phyloP scores from a whole-genome alignment of 2,329 filamentous ascomycete species.

The Incumbomyces lentus region DNA sequence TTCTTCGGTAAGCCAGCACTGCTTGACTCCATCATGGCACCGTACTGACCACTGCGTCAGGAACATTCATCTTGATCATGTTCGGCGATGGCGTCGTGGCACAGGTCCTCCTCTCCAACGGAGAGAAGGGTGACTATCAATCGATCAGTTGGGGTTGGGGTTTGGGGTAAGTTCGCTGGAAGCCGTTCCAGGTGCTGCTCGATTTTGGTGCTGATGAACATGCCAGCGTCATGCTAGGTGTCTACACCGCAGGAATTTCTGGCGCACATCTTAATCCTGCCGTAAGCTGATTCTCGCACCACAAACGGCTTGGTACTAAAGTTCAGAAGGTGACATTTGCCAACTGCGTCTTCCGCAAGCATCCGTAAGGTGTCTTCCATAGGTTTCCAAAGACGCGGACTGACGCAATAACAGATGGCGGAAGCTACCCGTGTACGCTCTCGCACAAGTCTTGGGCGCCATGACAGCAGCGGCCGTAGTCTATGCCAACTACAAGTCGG shows the following conservation, averaged over 20 bases:
- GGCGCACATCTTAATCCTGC: conserved; percentile 42
- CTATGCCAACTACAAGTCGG: conserved; percentile 55
- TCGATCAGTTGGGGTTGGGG: conserved; percentile 44
- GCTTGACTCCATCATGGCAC: conserved; percentile 48
- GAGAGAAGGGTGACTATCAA: conserved; percentile 37
- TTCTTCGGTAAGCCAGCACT: conserved; percentile 60
- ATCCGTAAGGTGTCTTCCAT: neutral
- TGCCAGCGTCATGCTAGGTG: conserved; percentile 19
- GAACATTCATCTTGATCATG: conserved; percentile 56
- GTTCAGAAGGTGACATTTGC: conserved; percentile 51
- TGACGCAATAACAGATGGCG: conserved; percentile 37
- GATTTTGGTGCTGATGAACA: too few relatives aligned
- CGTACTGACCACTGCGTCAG: conserved; percentile 39
- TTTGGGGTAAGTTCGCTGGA: neutral
- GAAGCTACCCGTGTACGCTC: conserved; percentile 55
- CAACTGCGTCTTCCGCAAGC: conserved; percentile 30
- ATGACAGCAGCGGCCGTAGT: conserved; percentile 52
- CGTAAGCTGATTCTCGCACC: neutral
- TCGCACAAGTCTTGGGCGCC: conserved; percentile 57
- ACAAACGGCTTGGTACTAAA: too few relatives aligned
- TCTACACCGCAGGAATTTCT: conserved; percentile 50
- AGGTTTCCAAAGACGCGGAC: too few relatives aligned
- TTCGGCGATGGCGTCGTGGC: conserved; percentile 62
- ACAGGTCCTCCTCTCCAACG: conserved; percentile 51
- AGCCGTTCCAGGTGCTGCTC: conserved; percentile 19